Conservation (phyloP, 2,329 filamentous ascomycete genomes). For the Fusarium beomiforme region DNA sequence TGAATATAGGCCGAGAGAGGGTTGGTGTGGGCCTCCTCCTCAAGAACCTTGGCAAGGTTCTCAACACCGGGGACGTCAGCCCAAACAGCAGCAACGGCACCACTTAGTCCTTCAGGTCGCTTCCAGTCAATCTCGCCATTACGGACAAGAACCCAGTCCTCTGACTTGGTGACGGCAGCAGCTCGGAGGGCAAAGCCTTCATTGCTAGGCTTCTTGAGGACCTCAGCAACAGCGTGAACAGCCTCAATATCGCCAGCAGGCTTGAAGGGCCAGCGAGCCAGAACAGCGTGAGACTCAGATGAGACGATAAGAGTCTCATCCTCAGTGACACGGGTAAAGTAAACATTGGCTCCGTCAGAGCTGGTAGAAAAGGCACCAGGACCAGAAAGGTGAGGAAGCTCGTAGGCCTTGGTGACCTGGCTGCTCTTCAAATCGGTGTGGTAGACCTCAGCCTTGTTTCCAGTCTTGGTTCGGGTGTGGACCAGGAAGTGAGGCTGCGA, state of each 20-base stretch:
- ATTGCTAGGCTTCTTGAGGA: conserved; percentile 73
- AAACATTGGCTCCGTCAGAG: conserved; percentile 82
- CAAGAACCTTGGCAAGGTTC: conserved; percentile 80
- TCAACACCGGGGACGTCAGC: conserved; percentile 79
- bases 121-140: conserved; percentile 86
- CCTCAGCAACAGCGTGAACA: conserved; percentile 80
- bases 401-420: conserved; percentile 80
- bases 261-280: conserved; percentile 77
- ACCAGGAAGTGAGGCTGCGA: conserved; percentile 86
- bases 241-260: conserved; percentile 55
- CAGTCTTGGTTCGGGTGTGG: conserved; percentile 75
- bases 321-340: conserved; percentile 84
- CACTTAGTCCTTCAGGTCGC: conserved; percentile 83
- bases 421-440: conserved; percentile 79
- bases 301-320: conserved; percentile 79
- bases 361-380: conserved; percentile 82
- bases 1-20: conserved; percentile 85
- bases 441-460: conserved; percentile 86
- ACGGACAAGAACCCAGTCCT: conserved; percentile 84
- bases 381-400: conserved; percentile 76
- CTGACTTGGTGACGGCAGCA: conserved; percentile 72
- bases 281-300: conserved; percentile 78
- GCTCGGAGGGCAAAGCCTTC: conserved; percentile 80
- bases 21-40: conserved; percentile 87
- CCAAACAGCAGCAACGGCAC: conserved; percentile 81